Conservation (phyloP, 495 filamentous ascomycete genomes). For the Penicillium psychrofluorescens region DNA sequence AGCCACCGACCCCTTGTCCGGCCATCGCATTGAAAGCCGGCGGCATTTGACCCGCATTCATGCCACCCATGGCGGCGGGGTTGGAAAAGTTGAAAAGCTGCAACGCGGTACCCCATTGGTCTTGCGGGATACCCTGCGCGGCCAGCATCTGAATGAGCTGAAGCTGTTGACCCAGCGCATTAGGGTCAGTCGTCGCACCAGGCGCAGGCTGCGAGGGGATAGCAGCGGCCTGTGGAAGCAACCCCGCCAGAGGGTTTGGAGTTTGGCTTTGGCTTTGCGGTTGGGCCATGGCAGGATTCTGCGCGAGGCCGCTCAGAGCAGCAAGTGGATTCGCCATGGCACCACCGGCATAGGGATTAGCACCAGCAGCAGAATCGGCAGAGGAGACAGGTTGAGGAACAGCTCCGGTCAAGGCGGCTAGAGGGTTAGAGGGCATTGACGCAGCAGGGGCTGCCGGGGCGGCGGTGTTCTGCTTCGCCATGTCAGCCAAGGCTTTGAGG, state of each 20-base stretch:
- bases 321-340: constrained; percentile 43
- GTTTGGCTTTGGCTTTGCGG: constrained; percentile 40
- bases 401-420: constrained; percentile 48
- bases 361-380: constrained; percentile 36
- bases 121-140: constrained; percentile 51
- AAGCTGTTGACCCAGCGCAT: constrained; percentile 52
- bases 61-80: constrained; percentile 20
- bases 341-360: constrained; percentile 53
- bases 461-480: constrained; percentile 72
- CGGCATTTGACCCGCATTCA: constrained; percentile 20
- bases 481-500: constrained; percentile 74
- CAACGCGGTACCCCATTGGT: constrained; percentile 52
- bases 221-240: constrained; percentile 34
- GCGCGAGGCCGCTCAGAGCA: constrained; percentile 30
- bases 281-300: constrained; percentile 37
- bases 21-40: constrained; percentile 13
- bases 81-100: constrained; percentile 39
- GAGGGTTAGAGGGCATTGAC: constrained; percentile 42
- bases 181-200: constrained; percentile 26
- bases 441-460: constrained; percentile 47
- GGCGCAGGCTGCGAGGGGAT: constrained; percentile 16
- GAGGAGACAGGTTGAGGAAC: constrained; percentile 35
- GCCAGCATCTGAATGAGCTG: constrained; percentile 53
- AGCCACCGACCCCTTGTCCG: constrained; percentile 26
- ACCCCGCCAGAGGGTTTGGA: constrained; percentile 38